Base-by-base conservation (phyloP, 2,329 filamentous ascomycete species). In the Eutypa lata region DNA sequence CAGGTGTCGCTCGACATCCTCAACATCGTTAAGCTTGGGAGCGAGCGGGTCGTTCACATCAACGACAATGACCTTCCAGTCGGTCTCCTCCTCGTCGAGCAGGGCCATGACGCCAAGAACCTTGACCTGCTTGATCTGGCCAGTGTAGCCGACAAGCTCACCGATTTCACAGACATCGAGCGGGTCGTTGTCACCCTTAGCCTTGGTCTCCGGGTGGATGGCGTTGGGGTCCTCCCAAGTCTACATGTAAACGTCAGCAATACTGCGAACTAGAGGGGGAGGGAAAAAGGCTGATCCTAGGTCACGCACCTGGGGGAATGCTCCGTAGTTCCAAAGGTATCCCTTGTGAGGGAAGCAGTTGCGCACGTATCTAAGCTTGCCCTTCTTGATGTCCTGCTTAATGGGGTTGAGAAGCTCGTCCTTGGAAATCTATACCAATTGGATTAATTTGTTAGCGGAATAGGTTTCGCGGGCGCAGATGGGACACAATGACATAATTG, bases 331-430 rank as follows among this genome's bases (percentile, higher is more conserved):
- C 94, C 94, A 99, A 68, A 99, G 90, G 79, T 99, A 99, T 64
- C 94, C 94, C 86, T 99, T 97, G 89, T 99, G 94, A 68, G 94
- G 94, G 86, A 99, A 99, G 88, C 94, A 99, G 88, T 99, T 99
- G 80, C 94, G 91, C 73, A 99, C 94, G 74, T 88, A 99, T 71
- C 94, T 90, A 69, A 97, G 91, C 86, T 97, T 97, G 84, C 93
- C 94, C 85, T 99, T 97, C 89, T 99, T 97, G 76, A 86, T 85
- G 75, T 99, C 94, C 82, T 99, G 94, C 88, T 97, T 97, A 82
- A 97, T 96, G 73, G 93, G 93, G 83, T 97, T 97, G 73, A 97
- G 88, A 70, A 89, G 83, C 77, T 99, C 94, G 72, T 97, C 92
- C 83, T 97, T 97, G 82, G 89, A 96, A 82, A 97, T 97, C 92